phyloP scores from a whole-genome alignment of 768 basidiomycete genomes.

The Lanmaoa pseudosensibilis region DNA sequence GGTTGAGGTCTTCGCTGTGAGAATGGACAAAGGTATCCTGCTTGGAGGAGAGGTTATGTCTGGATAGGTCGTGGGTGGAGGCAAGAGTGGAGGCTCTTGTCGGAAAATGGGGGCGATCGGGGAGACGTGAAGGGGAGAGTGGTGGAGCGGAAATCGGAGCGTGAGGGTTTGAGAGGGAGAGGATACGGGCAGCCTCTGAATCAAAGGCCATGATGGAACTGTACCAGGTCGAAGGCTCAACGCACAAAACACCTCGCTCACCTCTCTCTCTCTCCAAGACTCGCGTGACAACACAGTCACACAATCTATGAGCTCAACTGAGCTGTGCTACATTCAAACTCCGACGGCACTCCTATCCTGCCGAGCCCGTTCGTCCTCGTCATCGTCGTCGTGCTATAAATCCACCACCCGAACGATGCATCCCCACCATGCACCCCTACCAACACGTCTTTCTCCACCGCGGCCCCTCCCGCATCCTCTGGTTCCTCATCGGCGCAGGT shows the following conservation, averaged over 20 bases:
- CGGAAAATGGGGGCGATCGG: constrained; percentile 56
- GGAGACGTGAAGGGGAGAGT: constrained; percentile 36
- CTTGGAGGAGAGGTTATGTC: constrained; percentile 41
- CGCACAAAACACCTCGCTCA: too few relatives aligned
- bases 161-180: constrained; percentile 3
- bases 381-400: constrained; percentile 15
- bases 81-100: constrained; percentile 66
- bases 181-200: constrained; percentile 27
- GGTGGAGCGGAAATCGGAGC: constrained; percentile 39
- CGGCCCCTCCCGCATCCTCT: constrained; percentile 60
- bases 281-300: constrained; percentile 22
- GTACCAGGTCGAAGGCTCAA: not conserved
- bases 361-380: constrained; percentile 28
- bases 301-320: too few relatives aligned
- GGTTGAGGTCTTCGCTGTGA: constrained; percentile 71
- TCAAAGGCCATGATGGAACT: constrained; percentile 29
- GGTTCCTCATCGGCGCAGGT: constrained; percentile 65
- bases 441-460: constrained; percentile 27
- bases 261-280: constrained; percentile 2
- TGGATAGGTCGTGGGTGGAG: constrained; percentile 52
- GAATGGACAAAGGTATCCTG: constrained; percentile 46
- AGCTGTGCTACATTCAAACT: not conserved
- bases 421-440: constrained; percentile 24
- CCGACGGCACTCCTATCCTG: constrained; percentile 22
- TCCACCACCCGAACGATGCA: not conserved